Evolutionary conservation across 805 yeast genomes (phyloP).

Genomic region (Pichia phayaonensis): DNA sequence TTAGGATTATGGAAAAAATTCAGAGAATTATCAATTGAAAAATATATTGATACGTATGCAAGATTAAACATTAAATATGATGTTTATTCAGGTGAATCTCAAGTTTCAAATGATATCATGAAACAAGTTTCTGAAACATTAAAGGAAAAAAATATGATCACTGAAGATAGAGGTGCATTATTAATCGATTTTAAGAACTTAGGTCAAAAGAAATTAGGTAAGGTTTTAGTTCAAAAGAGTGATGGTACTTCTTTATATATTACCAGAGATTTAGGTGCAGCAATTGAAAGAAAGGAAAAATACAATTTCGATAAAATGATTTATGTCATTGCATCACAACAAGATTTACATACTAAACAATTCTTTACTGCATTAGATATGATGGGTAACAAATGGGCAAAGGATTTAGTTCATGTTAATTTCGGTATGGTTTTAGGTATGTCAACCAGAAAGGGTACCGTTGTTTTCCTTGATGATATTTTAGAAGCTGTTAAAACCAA

Average conservation of each 20-base stretch:
- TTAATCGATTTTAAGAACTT: conserved; percentile 77
- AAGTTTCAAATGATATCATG: conserved; percentile 72
- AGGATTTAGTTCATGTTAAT: conserved; percentile 67
- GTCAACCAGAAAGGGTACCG: conserved; percentile 98
- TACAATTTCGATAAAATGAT: conserved; percentile 92
- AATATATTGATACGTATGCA: conserved; percentile 80
- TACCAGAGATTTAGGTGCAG: conserved; percentile 96
- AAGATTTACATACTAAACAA: conserved; percentile 89
- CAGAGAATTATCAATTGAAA: conserved; percentile 84
- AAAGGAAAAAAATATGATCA: conserved; percentile 59
- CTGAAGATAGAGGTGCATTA: conserved; percentile 86
- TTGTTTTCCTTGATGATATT: conserved; percentile 92
- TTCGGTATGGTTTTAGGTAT: conserved; percentile 98
- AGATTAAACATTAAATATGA: conserved; percentile 88
- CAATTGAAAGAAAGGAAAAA: conserved; percentile 77
- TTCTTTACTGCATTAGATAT: conserved; percentile 89
- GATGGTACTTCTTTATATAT: conserved; percentile 93
- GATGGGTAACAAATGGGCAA: conserved; percentile 86
- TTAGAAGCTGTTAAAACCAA: conserved; percentile 87
- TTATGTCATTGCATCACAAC: conserved; percentile 93
- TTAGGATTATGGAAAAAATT: conserved; percentile 74
- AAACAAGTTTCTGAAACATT: conserved; percentile 54
- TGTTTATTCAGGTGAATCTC: conserved; percentile 92
- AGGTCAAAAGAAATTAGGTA: conserved; percentile 82
- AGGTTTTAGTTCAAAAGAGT: conserved; percentile 83